phyloP scores from a whole-genome alignment of 148 eudicot genomes.

The Limonium bicolor region DNA sequence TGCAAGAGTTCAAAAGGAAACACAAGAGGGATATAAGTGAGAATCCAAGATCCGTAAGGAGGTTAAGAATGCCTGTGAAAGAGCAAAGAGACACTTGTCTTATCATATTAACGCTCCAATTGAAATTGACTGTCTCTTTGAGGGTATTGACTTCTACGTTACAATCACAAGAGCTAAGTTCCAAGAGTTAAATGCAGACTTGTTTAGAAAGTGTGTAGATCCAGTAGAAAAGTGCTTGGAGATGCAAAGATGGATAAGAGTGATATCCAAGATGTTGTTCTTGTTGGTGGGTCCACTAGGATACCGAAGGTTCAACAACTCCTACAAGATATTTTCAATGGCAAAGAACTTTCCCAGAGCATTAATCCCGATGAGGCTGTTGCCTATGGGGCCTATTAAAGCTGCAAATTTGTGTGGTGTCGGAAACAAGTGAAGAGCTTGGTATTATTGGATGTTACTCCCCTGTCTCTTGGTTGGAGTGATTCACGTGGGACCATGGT shows the following conservation, averaged over 20 bases:
- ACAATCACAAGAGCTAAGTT: not conserved
- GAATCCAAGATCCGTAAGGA: not conserved
- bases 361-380: conserved; percentile 1
- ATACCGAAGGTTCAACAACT: conserved; percentile 1
- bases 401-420: not conserved
- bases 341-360: conserved; percentile 2
- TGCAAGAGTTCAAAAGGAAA: conserved; percentile 3
- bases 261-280: not conserved
- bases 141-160: conserved; percentile 1
- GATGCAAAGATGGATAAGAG: conserved; percentile 5
- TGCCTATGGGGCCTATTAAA: conserved; percentile 2
- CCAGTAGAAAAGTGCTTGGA: conserved; percentile 2
- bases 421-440: not conserved
- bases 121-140: not conserved
- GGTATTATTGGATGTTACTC: not conserved
- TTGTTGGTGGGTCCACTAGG: conserved; percentile 1
- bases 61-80: conserved; percentile 1
- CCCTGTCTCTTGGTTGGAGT: no score
- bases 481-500: not conserved
- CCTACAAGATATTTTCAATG: not conserved
- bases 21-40: conserved; percentile 1
- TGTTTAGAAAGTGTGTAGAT: conserved; percentile 2
- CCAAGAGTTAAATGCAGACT: not conserved
- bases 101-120: not conserved
- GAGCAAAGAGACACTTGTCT: not conserved